Percentiles rank a stretch among this genome's conserved stretches.
phyloP scores from a whole-genome alignment of 2,329 filamentous ascomycete species.

The Alternaria sp. region DNA sequence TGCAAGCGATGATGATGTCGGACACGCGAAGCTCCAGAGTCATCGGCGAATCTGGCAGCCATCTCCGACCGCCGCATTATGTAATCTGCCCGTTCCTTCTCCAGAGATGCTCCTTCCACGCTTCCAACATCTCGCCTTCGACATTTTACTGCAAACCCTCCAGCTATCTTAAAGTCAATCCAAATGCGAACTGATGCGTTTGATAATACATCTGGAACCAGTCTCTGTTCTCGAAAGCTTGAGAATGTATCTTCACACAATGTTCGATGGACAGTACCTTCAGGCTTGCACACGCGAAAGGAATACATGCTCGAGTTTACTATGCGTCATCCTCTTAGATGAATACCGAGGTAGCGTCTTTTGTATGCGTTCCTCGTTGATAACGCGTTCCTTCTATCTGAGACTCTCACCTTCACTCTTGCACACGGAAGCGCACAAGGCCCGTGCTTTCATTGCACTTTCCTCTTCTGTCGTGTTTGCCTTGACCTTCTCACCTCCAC shows the following conservation, averaged over 20 bases:
- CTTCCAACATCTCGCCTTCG: background rate
- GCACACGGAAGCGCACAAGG: background rate
- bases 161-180: background rate
- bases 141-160: background rate
- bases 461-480: background rate
- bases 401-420: background rate
- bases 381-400: background rate
- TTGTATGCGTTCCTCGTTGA: too few relatives aligned
- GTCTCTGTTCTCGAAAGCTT: background rate
- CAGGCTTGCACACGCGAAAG: background rate
- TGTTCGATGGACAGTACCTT: background rate
- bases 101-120: background rate
- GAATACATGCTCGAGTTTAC: background rate
- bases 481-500: background rate
- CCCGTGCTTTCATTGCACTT: background rate
- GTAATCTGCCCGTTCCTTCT: slow-evolving; percentile 12
- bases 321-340: background rate
- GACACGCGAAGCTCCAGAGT: slow-evolving; percentile 23
- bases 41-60: slow-evolving; percentile 19
- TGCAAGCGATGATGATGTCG: slow-evolving; percentile 25
- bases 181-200: background rate
- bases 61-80: slow-evolving; percentile 23
- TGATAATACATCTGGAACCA: background rate
- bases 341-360: too few relatives aligned
- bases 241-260: background rate